phyloP scores from a whole-genome alignment of 2,329 filamentous ascomycete genomes.

The Aspergillus alliaceus region DNA sequence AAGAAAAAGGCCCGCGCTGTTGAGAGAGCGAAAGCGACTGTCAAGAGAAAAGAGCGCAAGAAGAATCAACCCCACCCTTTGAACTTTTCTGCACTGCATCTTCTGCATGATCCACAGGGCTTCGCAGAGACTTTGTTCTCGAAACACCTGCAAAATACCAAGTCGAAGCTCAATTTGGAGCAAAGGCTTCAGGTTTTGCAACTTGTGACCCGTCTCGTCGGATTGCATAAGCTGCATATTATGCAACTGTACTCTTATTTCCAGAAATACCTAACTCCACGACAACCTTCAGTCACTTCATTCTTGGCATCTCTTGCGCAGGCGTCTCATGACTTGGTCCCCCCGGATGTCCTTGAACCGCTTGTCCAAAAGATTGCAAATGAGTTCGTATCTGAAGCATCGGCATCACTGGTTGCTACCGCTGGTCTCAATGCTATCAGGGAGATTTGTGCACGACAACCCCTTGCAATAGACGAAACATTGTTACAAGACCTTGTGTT shows the following conservation, averaged over 20 bases:
- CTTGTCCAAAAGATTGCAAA: constrained; percentile 94
- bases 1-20: constrained; percentile 81
- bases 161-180: constrained; percentile 81
- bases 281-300: constrained; percentile 85
- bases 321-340: constrained; percentile 85
- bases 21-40: constrained; percentile 75
- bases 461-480: constrained; percentile 93
- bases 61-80: constrained; percentile 83
- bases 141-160: constrained; percentile 86
- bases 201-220: constrained; percentile 85
- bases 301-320: constrained; percentile 92
- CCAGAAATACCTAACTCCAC: constrained; percentile 84
- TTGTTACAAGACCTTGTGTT: constrained; percentile 93
- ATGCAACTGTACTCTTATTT: constrained; percentile 95
- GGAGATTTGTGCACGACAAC: constrained; percentile 89
- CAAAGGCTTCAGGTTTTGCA: constrained; percentile 88
- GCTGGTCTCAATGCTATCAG: constrained; percentile 93
- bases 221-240: constrained; percentile 87
- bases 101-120: constrained; percentile 90
- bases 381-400: constrained; percentile 94
- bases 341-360: constrained; percentile 88
- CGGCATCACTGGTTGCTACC: constrained; percentile 84
- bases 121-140: constrained; percentile 88
- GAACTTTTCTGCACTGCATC: constrained; percentile 93
- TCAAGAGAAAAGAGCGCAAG: constrained; percentile 82